Conservation (phyloP, 495 filamentous ascomycete species). For the Cudoniella acicularis region DNA sequence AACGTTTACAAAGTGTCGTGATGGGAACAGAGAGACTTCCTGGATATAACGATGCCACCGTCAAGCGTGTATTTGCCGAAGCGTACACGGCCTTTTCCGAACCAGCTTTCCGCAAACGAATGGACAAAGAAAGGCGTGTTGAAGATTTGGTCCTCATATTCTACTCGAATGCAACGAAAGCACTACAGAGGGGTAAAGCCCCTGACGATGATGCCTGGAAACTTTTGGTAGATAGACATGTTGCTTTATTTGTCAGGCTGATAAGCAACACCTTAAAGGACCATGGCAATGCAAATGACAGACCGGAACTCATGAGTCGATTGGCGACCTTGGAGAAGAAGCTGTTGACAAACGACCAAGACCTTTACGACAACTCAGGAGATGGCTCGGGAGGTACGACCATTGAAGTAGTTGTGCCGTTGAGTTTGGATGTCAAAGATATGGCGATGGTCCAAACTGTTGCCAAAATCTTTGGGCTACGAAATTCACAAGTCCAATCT, state of each 20-base stretch:
- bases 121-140: slow-evolving; percentile 91
- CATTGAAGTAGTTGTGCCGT: slow-evolving; percentile 72
- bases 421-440: slow-evolving; percentile 91
- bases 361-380: slow-evolving; percentile 53
- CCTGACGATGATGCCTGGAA: slow-evolving; percentile 90
- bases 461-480: slow-evolving; percentile 75
- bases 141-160: slow-evolving; percentile 87
- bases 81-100: slow-evolving; percentile 79
- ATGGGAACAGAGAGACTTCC: slow-evolving; percentile 65
- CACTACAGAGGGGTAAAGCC: slow-evolving; percentile 74
- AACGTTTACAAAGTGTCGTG: slow-evolving; percentile 77
- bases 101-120: slow-evolving; percentile 75
- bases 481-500: slow-evolving; percentile 69
- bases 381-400: slow-evolving; percentile 51
- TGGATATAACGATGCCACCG: slow-evolving; percentile 74
- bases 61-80: slow-evolving; percentile 76
- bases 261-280: slow-evolving; percentile 75
- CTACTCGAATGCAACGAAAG: slow-evolving; percentile 88
- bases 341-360: slow-evolving; percentile 91
- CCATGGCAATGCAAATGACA: slow-evolving; percentile 67
- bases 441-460: slow-evolving; percentile 92
- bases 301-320: slow-evolving; percentile 74
- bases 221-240: slow-evolving; percentile 86
- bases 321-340: slow-evolving; percentile 86
- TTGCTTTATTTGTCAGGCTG: slow-evolving; percentile 91